Conservation (phyloP, 2,329 filamentous ascomycete genomes). For the Fusarium denticulatum region DNA sequence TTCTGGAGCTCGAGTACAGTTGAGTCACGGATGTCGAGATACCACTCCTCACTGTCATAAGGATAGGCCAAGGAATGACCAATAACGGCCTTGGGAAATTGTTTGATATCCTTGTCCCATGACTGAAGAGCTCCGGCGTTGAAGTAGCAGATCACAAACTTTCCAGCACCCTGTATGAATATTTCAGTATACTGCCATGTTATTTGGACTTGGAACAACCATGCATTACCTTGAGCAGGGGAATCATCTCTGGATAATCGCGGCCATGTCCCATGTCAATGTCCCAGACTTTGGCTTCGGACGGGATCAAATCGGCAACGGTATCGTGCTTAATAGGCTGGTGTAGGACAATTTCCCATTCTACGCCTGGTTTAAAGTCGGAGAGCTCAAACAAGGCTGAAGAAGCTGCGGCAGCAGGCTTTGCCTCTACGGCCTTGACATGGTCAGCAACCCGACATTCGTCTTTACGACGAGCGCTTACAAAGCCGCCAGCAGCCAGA, state of each 20-base stretch:
- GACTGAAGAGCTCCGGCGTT: slow-evolving; percentile 46
- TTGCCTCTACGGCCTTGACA: slow-evolving; percentile 6
- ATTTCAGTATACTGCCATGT: neutral
- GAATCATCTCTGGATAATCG: slow-evolving; percentile 42
- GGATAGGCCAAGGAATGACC: slow-evolving; percentile 40
- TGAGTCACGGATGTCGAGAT: slow-evolving; percentile 43
- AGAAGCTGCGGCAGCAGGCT: neutral
- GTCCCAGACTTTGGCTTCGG: slow-evolving; percentile 45
- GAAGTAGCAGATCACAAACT: slow-evolving; percentile 49
- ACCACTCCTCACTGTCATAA: slow-evolving; percentile 44
- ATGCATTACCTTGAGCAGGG: slow-evolving; percentile 41
- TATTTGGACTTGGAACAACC: neutral
- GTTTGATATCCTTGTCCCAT: slow-evolving; percentile 42
- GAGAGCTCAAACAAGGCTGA: slow-evolving; percentile 2
- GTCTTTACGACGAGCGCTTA: slow-evolving; percentile 21
- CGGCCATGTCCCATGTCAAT: slow-evolving; percentile 45
- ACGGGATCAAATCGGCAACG: slow-evolving; percentile 39
- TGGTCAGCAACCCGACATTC: slow-evolving; percentile 12
- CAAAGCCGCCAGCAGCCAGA: slow-evolving; percentile 23
- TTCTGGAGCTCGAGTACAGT: slow-evolving; percentile 46
- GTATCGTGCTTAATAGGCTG: slow-evolving; percentile 44
- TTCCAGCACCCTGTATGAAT: slow-evolving; percentile 35
- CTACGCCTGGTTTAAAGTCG: slow-evolving; percentile 43
- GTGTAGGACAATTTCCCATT: slow-evolving; percentile 47
- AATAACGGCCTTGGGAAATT: slow-evolving; percentile 40